phyloP scores from a whole-genome alignment of 768 basidiomycete genomes.

The Saitozyma sp. region DNA sequence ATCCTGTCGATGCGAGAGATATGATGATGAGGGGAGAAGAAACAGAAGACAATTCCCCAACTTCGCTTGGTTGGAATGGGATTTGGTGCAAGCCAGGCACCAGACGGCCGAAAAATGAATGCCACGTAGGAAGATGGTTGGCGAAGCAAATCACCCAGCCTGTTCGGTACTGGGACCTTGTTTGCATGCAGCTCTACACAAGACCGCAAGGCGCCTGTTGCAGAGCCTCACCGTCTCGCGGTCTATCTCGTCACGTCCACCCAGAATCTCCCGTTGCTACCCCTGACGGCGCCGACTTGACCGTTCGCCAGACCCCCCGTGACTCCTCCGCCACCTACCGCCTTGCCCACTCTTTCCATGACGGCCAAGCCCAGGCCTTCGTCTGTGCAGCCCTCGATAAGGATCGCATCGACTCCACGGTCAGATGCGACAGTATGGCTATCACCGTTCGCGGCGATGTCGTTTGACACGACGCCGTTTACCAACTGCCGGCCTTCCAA shows the following conservation, averaged over 20 bases:
- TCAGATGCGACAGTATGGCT: neutral
- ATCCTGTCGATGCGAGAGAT: too few species aligned
- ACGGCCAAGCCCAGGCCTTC: conserved; percentile 82
- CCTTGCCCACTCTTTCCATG: conserved; percentile 91
- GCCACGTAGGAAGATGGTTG: too few species aligned
- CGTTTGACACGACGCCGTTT: neutral
- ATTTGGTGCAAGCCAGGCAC: too few species aligned
- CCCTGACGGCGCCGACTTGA: conserved; percentile 13
- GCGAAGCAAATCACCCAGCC: too few species aligned
- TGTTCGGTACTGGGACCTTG: too few species aligned
- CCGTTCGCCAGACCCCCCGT: conserved; percentile 25
- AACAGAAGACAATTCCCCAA: too few species aligned
- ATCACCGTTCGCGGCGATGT: neutral
- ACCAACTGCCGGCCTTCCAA: conserved; percentile 59
- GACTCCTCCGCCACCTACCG: conserved; percentile 64
- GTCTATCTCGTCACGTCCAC: conserved; percentile 38
- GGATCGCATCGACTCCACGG: conserved; percentile 70
- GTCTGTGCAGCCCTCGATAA: conserved; percentile 81
- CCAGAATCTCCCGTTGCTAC: conserved; percentile 14
- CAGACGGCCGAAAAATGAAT: too few species aligned
- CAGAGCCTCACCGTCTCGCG: too few species aligned
- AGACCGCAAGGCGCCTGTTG: too few species aligned
- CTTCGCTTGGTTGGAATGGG: too few species aligned
- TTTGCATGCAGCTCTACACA: too few species aligned
- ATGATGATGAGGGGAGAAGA: too few species aligned